Conservation (phyloP, 352 stramenopile species). For the Phytophthora boehmeriae region DNA sequence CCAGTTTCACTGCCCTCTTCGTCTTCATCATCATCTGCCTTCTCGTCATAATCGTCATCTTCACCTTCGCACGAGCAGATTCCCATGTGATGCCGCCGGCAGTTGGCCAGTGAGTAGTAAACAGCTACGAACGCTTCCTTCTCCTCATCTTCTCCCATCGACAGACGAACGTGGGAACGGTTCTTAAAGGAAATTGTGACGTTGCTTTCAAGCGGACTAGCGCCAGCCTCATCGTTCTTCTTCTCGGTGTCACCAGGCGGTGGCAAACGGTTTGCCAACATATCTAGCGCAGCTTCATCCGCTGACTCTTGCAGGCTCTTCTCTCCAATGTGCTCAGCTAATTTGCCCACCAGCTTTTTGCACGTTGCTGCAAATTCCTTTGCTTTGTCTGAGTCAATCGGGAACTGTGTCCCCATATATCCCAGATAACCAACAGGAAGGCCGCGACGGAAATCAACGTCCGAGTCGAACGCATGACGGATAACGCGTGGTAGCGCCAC, state of each 20-base stretch:
- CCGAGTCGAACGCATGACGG: conserved; percentile 76
- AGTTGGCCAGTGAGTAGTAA: conserved; percentile 81
- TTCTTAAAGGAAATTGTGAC: conserved; percentile 67
- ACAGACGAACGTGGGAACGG: conserved; percentile 70
- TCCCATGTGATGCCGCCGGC: conserved; percentile 84
- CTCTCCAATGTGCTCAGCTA: conserved; percentile 51
- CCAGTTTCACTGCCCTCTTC: conserved; percentile 33
- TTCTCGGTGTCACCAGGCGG: conserved; percentile 25
- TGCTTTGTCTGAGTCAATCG: conserved; percentile 40
- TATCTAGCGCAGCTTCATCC: conserved; percentile 79
- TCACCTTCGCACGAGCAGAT: conserved; percentile 61
- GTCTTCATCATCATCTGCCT: conserved; percentile 18
- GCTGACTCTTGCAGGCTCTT: conserved; percentile 71
- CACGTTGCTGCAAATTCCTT: conserved; percentile 52
- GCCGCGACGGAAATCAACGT: conserved; percentile 74
- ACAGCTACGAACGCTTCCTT: conserved; percentile 69
- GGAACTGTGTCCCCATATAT: conserved; percentile 78
- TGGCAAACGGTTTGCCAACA: conserved; percentile 76
- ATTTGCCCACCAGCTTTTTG: conserved; percentile 57
- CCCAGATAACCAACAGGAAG: conserved; percentile 76
- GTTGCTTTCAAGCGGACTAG: conserved; percentile 54
- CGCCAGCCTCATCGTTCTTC: conserved; percentile 22
- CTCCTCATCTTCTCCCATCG: conserved; percentile 62
- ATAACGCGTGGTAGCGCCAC: conserved; percentile 77
- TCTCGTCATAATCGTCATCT: conserved; percentile 30